A percentile compares a stretch with the other conserved stretches of the same genome.
Conservation (phyloP, 2,329 filamentous ascomycete genomes). For the Sporothrix schenckii region DNA sequence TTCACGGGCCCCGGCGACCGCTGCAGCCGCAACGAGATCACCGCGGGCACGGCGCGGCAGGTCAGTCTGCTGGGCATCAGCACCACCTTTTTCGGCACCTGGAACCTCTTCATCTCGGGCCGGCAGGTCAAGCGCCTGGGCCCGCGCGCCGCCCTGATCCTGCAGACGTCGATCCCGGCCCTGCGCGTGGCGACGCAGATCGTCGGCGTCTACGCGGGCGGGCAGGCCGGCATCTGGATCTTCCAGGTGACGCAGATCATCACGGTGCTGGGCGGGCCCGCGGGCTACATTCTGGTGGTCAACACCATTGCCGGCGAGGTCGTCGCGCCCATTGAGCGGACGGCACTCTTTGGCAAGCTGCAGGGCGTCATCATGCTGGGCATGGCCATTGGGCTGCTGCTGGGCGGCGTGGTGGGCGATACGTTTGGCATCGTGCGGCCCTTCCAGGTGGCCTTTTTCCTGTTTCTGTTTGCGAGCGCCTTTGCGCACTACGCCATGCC, state of each 20-base stretch:
- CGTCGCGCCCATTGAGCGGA: slow-evolving; percentile 61
- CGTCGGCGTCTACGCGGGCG: slow-evolving; percentile 64
- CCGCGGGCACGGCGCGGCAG: slow-evolving; percentile 64
- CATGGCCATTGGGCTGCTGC: slow-evolving; percentile 58
- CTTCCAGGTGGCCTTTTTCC: slow-evolving; percentile 64
- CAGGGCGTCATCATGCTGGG: slow-evolving; percentile 71
- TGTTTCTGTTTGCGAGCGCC: slow-evolving; percentile 54
- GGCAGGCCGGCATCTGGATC: slow-evolving; percentile 65
- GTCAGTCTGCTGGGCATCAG: slow-evolving; percentile 67
- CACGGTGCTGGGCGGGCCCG: slow-evolving; percentile 68
- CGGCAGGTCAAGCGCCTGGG: slow-evolving; percentile 69
- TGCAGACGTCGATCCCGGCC: slow-evolving; percentile 67
- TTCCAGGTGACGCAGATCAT: slow-evolving; percentile 70
- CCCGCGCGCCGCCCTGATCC: slow-evolving; percentile 62
- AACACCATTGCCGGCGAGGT: slow-evolving; percentile 71
- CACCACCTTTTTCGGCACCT: slow-evolving; percentile 66
- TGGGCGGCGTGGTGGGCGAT: slow-evolving; percentile 67
- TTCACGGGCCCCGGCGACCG: slow-evolving; percentile 54
- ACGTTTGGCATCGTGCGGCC: slow-evolving; percentile 64
- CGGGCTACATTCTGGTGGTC: slow-evolving; percentile 64
- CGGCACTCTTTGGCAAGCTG: slow-evolving; percentile 65
- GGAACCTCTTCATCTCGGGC: slow-evolving; percentile 69
- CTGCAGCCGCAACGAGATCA: slow-evolving; percentile 64
- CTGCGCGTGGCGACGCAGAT: slow-evolving; percentile 66
- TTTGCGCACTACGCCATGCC: slow-evolving; percentile 51